Evolutionary conservation across 208 protist genomes (phyloP), one percentile per base, ranked within the genome.

Genomic region (Strigomonas oncopelti): DNA sequence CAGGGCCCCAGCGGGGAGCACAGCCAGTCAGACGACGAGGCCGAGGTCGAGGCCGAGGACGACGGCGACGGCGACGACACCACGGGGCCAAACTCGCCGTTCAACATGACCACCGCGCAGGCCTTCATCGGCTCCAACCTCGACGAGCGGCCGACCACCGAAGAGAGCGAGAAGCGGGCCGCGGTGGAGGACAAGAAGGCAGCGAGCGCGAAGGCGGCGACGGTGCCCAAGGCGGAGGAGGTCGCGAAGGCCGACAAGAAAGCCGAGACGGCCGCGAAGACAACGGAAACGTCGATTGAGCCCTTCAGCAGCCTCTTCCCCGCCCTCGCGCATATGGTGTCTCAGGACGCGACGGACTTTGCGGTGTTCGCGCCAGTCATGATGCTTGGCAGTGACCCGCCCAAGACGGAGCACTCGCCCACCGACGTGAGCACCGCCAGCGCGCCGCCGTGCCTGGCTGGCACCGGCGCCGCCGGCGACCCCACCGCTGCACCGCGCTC

Each of bases 321-420:
- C 16, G 42, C 42, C 11, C 42, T 48, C 42, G 42, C 42, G 16
- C 5, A 48, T 20, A 48, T 48, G 42, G 42, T 48, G 11, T 3
- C 42, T 1, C 42, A 48, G 42, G 42, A 48, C 13, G 42, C 5
- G 16, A 48, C 42, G 11, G 52, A 58, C 24, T 56, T 71, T 28
- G 66, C 42, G 13, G 22, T 61, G 22, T 71, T 71, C 34, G 46
- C 46, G 46, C 66, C 66, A 0, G 66, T 71, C 5, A 71, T 71
- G 22, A 32, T 31, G 20, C 24, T 71, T 5, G 52, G 38, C 52
- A 16, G 24, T 29, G 28, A 27, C 55, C 20, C 32, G 1, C 24
- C 8, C 9, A 20, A 3, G 29, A 1, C 24, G 52, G n/a, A 29
- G 9, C 42, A 48, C 42, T 48, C 42, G 42, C 42, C 61, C 5